Conservation (phyloP, 116 monocot genomes). For the Trichopus zeylanicus region DNA sequence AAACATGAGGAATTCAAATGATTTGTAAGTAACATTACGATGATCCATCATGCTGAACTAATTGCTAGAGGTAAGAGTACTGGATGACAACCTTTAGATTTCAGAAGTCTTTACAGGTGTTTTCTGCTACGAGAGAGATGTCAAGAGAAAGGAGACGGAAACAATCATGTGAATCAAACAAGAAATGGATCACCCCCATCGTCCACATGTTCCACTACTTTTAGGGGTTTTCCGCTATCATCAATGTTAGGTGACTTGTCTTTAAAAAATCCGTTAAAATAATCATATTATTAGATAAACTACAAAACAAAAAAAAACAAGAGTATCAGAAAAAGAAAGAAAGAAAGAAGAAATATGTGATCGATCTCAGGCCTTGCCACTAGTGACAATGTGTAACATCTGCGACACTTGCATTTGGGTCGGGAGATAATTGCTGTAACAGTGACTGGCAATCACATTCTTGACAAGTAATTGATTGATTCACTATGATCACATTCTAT, state of each 20-base stretch:
- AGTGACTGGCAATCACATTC: neutral
- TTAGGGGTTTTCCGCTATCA: conserved; percentile 33
- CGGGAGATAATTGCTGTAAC: conserved; percentile 12
- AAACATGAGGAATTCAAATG: neutral
- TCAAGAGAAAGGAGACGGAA: too few relatives aligned
- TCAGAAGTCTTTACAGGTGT: conserved; percentile 66
- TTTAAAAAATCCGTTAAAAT: conserved; percentile 16
- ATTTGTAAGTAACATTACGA: neutral
- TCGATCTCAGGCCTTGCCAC: conserved; percentile 21
- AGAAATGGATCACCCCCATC: conserved; percentile 31
- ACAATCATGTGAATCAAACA: too few relatives aligned
- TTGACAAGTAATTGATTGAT: neutral
- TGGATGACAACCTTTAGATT: conserved; percentile 40
- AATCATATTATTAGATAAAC: conserved; percentile 8
- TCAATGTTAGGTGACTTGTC: conserved; percentile 25
- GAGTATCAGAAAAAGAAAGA: too few relatives aligned
- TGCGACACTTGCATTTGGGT: conserved; percentile 23
- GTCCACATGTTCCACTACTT: conserved; percentile 43
- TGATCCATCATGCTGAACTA: neutral
- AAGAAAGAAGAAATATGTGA: too few relatives aligned
- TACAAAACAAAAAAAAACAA: too few relatives aligned
- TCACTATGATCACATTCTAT: neutral
- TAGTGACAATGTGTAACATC: conserved; percentile 42
- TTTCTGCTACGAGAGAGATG: conserved; percentile 43
- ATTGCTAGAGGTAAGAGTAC: neutral